Base-by-base conservation (phyloP, 805 yeast genomes). In the Clavispora vitiphila region DNA sequence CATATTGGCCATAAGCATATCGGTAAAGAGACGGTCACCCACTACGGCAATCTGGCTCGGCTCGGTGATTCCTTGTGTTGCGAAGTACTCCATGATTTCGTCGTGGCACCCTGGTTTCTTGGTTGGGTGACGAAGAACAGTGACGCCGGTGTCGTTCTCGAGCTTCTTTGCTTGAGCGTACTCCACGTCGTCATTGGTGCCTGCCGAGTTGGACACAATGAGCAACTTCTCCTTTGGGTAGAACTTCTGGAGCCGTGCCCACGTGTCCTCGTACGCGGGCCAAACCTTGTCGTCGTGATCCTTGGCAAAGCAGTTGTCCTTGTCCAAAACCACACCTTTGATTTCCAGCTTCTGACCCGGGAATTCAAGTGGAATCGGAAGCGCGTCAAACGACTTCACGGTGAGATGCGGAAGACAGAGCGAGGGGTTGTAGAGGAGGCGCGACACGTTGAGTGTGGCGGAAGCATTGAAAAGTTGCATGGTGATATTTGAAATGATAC, bases 151-250 rank as follows among this genome's bases (percentile, higher is more conserved):
- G 20, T 72, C 68, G 8, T 61, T 39, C 55, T 89, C 95, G 9
- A 90, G 61, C 6, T 65, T 52, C 16, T 56, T 48, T 0, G 96
- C 96, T 53, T 86, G 84, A 14, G 46, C 45, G 42, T 78, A 74
- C 25, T 67, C 71, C 0, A 51, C 54, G 54, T 90, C 97, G 52
- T 83, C 95, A 43, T 76, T 70, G 0, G 95, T 85, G 0, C 99
- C 99, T 0, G 98, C 97, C 0, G 96, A 86, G 55, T 91, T 91
- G 53, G 95, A 84, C 4, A 91, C 96, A 8, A 91, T 83, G 27
- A 88, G 66, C 16, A 90, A 60, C 9, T 70, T 69, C 4, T 79
- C 81, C 26, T 71, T 78, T 0, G 93, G 88, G 53, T 83, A 87
- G 1, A 61, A 51, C n/a, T 61, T 51, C 34, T 70, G 69, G 38